Conservation (phyloP, 306 rosid genomes). For the Sophora flavescens region DNA sequence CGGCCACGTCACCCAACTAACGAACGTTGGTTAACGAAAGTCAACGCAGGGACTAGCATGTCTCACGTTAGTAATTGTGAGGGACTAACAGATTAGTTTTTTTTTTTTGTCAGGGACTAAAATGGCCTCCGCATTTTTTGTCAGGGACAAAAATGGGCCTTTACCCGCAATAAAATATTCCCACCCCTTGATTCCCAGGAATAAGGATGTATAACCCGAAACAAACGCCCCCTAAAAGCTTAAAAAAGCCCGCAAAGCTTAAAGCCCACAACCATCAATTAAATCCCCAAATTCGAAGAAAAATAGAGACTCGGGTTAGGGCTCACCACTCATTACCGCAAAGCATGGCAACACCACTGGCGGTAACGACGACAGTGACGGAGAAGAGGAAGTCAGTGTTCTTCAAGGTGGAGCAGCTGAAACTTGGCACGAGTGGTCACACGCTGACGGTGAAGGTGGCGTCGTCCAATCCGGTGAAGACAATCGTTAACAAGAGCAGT, state of each 20-base stretch:
- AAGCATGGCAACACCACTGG: neutral
- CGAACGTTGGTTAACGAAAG: no score
- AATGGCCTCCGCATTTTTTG: no score
- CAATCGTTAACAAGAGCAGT: conserved; percentile 11
- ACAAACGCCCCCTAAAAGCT: no score
- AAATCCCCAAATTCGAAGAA: conserved; percentile 32
- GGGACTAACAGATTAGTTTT: no score
- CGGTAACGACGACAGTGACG: conserved; percentile 44
- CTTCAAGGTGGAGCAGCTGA: conserved; percentile 66
- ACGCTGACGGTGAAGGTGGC: conserved; percentile 76
- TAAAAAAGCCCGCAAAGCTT: neutral
- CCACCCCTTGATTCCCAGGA: no score
- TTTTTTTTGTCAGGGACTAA: no score
- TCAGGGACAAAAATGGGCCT: no score
- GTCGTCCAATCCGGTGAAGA: conserved; percentile 49
- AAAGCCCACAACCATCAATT: neutral
- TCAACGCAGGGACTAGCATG: no score
- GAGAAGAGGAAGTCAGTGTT: conserved; percentile 78
- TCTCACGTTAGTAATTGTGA: no score
- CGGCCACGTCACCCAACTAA: no score
- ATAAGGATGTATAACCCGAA: no score
- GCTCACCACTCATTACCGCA: conserved; percentile 21
- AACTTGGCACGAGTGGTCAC: conserved; percentile 73
- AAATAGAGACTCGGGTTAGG: conserved; percentile 30
- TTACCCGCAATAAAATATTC: no score